Percentiles rank a stretch among this genome's conserved stretches.
phyloP scores from a whole-genome alignment of 2,329 filamentous ascomycete species.

The Ceratocystis alfenasii region DNA sequence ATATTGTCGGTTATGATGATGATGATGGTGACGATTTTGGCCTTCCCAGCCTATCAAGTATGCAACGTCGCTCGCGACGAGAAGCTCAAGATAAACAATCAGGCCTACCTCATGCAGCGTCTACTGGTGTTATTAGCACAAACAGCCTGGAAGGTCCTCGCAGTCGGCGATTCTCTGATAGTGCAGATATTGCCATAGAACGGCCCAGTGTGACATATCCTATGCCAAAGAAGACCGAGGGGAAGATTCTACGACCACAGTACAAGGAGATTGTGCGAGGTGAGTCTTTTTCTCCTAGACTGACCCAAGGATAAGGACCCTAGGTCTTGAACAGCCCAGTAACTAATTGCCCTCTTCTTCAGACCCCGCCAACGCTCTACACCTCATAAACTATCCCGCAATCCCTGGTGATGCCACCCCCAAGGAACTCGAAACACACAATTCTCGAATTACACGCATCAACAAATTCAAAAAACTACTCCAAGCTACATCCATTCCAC shows the following conservation, averaged over 20 bases:
- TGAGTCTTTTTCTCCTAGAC: constrained; percentile 27
- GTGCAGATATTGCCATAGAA: constrained; percentile 88
- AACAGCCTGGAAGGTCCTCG: constrained; percentile 29
- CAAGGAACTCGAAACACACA: constrained; percentile 78
- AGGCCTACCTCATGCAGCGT: constrained; percentile 7
- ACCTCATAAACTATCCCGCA: constrained; percentile 80
- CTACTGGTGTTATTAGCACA: not conserved
- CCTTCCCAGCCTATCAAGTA: constrained; percentile 79
- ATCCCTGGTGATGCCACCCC: constrained; percentile 59
- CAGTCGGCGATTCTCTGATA: constrained; percentile 60
- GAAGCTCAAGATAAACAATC: constrained; percentile 26
- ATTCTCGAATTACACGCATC: constrained; percentile 79
- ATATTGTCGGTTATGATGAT: constrained; percentile 64
- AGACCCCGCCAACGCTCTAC: constrained; percentile 83
- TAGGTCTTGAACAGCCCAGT: too few species aligned
- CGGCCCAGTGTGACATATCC: constrained; percentile 73
- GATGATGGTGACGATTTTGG: constrained; percentile 94
- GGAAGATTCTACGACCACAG: constrained; percentile 90
- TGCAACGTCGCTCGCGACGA: constrained; percentile 59
- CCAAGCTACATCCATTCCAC: constrained; percentile 77
- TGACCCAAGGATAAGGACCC: too few species aligned
- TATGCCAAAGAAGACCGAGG: constrained; percentile 76
- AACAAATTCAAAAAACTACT: constrained; percentile 98
- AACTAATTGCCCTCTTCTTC: not conserved
- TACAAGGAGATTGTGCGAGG: constrained; percentile 89